Base-by-base conservation (phyloP, 140 eudicot genomes). In the Stevia rebaudiana region DNA sequence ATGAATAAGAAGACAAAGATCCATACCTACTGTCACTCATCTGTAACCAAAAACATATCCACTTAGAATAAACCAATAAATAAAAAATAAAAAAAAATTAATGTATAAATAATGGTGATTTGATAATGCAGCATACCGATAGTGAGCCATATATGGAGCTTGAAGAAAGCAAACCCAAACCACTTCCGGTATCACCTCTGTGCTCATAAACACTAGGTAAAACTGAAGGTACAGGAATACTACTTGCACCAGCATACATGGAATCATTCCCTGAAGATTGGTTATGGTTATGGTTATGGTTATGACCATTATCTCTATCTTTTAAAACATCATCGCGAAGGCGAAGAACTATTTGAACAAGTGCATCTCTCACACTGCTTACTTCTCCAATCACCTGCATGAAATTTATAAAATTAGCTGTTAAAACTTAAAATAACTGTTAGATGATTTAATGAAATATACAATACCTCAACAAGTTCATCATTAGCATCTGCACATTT, bases 301-400 rank as follows among this genome's bases (percentile, higher is more conserved):
- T 81, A 51, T 64, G 81, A 19, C 72, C 73, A 17, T 78, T 72
- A 72, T 88, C 96, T 48, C 74, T 81, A 30, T 81, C 94, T 70
- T 69, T 88, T 57, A 92, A 44, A 3, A 82, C 78, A 78, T 88
- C 94, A 36, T 92, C 98, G 51, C 98, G 91, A 23, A 92, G 95
- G 73, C 96, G 83, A 65, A 88, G 72, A 74, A 92, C 89, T 68
- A 92, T 85, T 69, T 92, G 98, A 28, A 92, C 78, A 78, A 92
- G 96, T n/a, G 98, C 98, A 76, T 92, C 98, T 72, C 98, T 88
- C 62, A 92, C 83, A 55, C 72, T 74, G 55, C 90, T 69, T 67
- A 88, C 95, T 71, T 83, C 84, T 61, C 98, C 98, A 71, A 75
- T 75, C 16, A 92, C 86, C 98, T 92, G 50, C 33, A 65, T 19